Evolutionary conservation across 2,329 filamentous ascomycete species (phyloP).

Genomic region (Ophiostoma angusticollis): DNA sequence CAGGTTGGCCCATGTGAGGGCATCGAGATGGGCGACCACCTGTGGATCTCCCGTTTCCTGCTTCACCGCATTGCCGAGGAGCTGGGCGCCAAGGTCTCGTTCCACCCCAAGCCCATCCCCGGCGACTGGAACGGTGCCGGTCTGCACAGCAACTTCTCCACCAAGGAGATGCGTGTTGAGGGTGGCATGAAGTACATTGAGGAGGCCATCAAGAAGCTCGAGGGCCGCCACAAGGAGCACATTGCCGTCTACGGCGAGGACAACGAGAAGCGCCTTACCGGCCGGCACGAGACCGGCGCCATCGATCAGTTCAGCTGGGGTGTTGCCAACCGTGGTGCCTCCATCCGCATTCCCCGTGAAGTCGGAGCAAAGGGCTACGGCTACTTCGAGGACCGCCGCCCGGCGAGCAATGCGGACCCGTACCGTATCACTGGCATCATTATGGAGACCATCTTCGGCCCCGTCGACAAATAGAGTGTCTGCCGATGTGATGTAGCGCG

Average conservation of each 20-base stretch:
- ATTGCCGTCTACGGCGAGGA: constrained; percentile 88
- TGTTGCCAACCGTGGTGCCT: constrained; percentile 89
- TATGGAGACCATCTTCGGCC: constrained; percentile 21
- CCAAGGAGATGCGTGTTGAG: constrained; percentile 73
- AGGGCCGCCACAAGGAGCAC: constrained; percentile 66
- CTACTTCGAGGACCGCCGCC: constrained; percentile 41
- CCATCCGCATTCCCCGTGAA: constrained; percentile 63
- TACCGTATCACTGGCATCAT: constrained; percentile 48
- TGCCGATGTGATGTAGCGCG: not conserved
- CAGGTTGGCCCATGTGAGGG: constrained; percentile 16
- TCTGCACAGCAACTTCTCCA: constrained; percentile 82
- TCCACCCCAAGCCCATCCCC: constrained; percentile 88
- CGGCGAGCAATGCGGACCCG: constrained; percentile 66
- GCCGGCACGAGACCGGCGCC: constrained; percentile 81
- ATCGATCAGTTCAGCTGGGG: constrained; percentile 93
- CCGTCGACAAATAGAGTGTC: constrained; percentile 10
- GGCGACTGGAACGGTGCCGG: constrained; percentile 79
- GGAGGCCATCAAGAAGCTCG: constrained; percentile 69
- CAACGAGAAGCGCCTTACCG: constrained; percentile 88
- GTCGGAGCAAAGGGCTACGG: constrained; percentile 70
- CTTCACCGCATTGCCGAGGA: constrained; percentile 73
- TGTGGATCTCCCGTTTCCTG: constrained; percentile 87
- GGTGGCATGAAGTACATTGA: constrained; percentile 96
- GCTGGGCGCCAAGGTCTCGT: constrained; percentile 89
- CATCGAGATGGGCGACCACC: constrained; percentile 66